A percentile compares a stretch with the other conserved stretches of the same genome.
These are phyloP conservation scores for Stephania cephalantha DNA, from an alignment of 164 flowering plant genomes.

Conservation along the genomic window DNA sequence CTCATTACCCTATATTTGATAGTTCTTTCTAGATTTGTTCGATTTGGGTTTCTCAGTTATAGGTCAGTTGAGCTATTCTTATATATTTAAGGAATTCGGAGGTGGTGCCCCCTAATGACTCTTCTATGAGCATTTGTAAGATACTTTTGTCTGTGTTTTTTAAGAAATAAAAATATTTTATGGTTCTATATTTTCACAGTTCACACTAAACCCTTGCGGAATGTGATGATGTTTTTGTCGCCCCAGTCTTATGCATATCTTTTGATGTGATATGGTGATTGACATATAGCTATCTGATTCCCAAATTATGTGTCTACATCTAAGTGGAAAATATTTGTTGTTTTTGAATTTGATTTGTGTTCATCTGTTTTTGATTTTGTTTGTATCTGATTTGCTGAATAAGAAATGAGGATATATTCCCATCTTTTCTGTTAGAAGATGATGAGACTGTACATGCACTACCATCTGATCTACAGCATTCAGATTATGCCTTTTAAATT, in stretches of 20 bases:
- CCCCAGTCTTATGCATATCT: neutral
- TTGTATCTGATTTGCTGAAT: neutral
- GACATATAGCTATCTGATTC: neutral
- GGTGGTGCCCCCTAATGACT: too few species aligned
- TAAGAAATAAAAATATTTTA: neutral
- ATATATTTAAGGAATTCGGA: too few species aligned
- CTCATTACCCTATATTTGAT: too few species aligned
- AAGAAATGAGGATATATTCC: neutral
- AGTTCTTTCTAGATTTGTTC: too few species aligned
- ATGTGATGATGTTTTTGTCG: neutral
- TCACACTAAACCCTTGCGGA: neutral
- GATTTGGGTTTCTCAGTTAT: too few species aligned
- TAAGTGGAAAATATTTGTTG: too few species aligned
- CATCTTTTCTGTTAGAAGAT: neutral
- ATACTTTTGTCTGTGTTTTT: too few species aligned
- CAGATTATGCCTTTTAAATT: neutral
- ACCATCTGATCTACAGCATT: conserved; percentile 6
- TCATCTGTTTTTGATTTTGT: neutral
- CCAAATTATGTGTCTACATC: neutral
- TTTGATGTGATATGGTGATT: neutral
- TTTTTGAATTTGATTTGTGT: neutral
- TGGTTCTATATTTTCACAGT: neutral
- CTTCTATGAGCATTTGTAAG: too few species aligned
- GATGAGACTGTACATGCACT: conserved; percentile 6
- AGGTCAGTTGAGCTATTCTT: too few species aligned